Evolutionary conservation across 2,329 filamentous ascomycete species (phyloP), one percentile per base, ranked within the genome.

Genomic region (Phaeophleospora eucalypticola): DNA sequence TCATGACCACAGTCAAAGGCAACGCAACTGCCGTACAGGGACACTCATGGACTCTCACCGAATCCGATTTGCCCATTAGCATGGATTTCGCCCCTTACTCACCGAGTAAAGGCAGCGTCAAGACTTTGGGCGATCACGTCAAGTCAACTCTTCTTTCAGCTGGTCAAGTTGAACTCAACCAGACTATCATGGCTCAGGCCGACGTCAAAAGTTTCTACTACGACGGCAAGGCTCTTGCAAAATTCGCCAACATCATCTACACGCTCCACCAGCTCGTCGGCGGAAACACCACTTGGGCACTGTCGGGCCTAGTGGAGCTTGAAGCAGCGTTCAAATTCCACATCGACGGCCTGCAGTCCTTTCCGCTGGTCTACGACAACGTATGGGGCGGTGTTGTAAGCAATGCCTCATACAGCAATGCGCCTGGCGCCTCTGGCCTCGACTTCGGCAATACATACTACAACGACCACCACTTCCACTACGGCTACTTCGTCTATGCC

Each of bases 381-480:
- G 71, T 72, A 12, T 95, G 89, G 89, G 86, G 86, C 48, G 89
- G 89, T 1, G 71, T 89, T 4, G 86, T 93, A 8, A 93, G 87
- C 4, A 81, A 81, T 4, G 86, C 84, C 8, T 81, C 82, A 8
- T 94, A 93, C 63, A 81, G 82, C 3, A 95, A 90, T 1, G 7
- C 24, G 7, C 12, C 24, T 7, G 24, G 12, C 24, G 7, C 94
- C 53, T 66, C 79, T 4, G 82, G 83, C 2, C 77, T 76, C 0
- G 93, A 97, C 64, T 97, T 95, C 69, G 93, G 93, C 53, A 96
- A 96, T 66, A 87, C 84, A 1, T 86, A 81, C 62, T 91, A 90
- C 72, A 91, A 81, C 49, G 78, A 81, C 54, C 78, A 83, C 56
- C 79, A 82, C 58, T 81, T 82, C 63, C 79, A 83, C 60, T 81